phyloP scores from a whole-genome alignment of 176 grass and related monocot genomes.

The Phragmites australis region DNA sequence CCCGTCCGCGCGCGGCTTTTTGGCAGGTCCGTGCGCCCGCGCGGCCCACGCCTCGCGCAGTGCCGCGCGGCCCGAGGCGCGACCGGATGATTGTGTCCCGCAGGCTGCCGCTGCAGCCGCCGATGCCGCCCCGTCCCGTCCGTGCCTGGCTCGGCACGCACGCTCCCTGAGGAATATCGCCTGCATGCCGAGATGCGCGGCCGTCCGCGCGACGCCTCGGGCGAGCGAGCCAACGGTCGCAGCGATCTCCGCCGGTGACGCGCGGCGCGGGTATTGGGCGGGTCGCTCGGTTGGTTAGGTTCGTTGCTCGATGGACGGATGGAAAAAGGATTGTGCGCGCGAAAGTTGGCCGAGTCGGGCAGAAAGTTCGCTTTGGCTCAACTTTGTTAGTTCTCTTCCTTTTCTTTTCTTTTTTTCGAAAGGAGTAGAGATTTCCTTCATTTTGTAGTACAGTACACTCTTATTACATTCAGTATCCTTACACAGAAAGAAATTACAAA shows the following conservation, averaged over 20 bases:
- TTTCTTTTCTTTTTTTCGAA: too few relatives aligned
- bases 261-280: neutral
- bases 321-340: neutral
- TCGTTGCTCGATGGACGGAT: neutral
- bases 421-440: too few relatives aligned
- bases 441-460: too few relatives aligned
- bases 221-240: too few relatives aligned
- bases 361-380: slow-evolving; percentile 23
- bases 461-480: too few relatives aligned
- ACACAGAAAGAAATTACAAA: too few relatives aligned
- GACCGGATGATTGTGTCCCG: slow-evolving; percentile 57
- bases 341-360: slow-evolving; percentile 13
- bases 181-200: neutral
- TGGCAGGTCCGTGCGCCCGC: slow-evolving; percentile 18
- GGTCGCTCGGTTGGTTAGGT: neutral
- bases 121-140: neutral
- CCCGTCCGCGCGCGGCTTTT: slow-evolving; percentile 26
- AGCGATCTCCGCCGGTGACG: neutral
- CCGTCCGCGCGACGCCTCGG: neutral
- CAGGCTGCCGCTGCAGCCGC: neutral
- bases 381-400: too few relatives aligned
- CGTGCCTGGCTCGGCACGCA: neutral
- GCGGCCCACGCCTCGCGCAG: neutral
- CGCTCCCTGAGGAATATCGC: slow-evolving; percentile 19
- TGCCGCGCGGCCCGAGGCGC: slow-evolving; percentile 22